Conservation (phyloP, 495 filamentous ascomycete genomes). For the Hypoxylon fragiforme region DNA sequence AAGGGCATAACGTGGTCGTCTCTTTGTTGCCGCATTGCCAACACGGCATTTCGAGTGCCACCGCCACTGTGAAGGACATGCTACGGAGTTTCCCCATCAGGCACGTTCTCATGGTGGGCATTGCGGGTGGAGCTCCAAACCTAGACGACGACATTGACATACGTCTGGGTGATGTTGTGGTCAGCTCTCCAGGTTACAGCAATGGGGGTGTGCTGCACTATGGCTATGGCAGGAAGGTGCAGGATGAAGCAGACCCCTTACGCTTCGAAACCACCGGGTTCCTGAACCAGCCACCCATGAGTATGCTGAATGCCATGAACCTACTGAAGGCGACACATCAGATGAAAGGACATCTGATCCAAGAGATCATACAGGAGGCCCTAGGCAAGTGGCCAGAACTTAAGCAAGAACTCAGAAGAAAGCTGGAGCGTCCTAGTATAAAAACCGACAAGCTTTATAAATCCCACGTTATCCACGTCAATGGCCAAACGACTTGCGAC, state of each 20-base stretch:
- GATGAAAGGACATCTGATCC: conserved; percentile 26
- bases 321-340: conserved; percentile 21
- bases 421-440: conserved; percentile 36
- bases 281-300: conserved; percentile 40
- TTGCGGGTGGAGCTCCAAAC: conserved; percentile 49
- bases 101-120: conserved; percentile 53
- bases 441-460: conserved; percentile 44
- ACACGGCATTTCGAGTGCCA: conserved; percentile 45
- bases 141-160: conserved; percentile 46
- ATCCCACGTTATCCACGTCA: conserved; percentile 32
- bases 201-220: conserved; percentile 38
- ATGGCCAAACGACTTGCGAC: conserved; percentile 25
- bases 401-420: conserved; percentile 21
- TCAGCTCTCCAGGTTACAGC: conserved; percentile 17
- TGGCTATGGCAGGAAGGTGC: conserved; percentile 37
- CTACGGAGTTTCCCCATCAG: conserved; percentile 48
- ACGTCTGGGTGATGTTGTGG: conserved; percentile 36
- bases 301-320: conserved; percentile 26
- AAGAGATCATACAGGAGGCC: conserved; percentile 23
- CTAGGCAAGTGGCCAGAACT: conserved; percentile 30
- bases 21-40: conserved; percentile 42
- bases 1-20: conserved; percentile 48
- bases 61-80: conserved; percentile 45
- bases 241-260: too few relatives aligned
- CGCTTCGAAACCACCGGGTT: conserved; percentile 35